Evolutionary conservation across 208 protist species (phyloP), one percentile per base, ranked within the genome.

Genomic region (Trypanosoma avium): DNA sequence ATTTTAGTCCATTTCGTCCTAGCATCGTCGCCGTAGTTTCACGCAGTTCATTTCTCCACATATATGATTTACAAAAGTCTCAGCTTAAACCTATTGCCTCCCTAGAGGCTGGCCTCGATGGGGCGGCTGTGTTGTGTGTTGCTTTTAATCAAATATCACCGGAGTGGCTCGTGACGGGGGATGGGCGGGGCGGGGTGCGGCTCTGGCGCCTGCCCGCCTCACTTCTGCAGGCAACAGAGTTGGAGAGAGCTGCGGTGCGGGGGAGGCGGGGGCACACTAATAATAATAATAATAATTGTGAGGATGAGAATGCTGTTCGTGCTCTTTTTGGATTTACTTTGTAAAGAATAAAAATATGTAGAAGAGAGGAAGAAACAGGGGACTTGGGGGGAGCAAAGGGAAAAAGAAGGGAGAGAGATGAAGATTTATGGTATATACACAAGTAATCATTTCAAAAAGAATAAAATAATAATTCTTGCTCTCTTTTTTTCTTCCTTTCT

Each of bases 1-100:
- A 86, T 56, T 95, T 94, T 35, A 95, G 87, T 61, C 90, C 93
- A 0, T 92, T 90, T 43, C 76, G 93, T 2, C 90, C 93, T 4
- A 71, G 75, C 49, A 88, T 97, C 2, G 27, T 94, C 9, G 90
- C 88, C 1, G 17, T 90, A 17, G 90, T 90, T 17, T 93, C 89
- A 24, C 87, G 88, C 10, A 88, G 82, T 56, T 77, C 86, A 17
- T 81, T 75, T 42, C 55, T 97, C 61, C 82, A 89, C 63, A 68
- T 97, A 33, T 97, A 95, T 71, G 92, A 97, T 61, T 68, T 97
- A 48, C 82, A 95, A 53, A 69, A 66, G 42, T 78, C 70, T 27
- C 75, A 83, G 36, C 65, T 80, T 26, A 77, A 78, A 47, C 84
- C 91, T 0, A 45, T 78, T 13, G 92, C 76, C 56, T 79, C 85